Evolutionary conservation across 495 filamentous ascomycete species (phyloP).

Genomic region (Daldinia decipiens): DNA sequence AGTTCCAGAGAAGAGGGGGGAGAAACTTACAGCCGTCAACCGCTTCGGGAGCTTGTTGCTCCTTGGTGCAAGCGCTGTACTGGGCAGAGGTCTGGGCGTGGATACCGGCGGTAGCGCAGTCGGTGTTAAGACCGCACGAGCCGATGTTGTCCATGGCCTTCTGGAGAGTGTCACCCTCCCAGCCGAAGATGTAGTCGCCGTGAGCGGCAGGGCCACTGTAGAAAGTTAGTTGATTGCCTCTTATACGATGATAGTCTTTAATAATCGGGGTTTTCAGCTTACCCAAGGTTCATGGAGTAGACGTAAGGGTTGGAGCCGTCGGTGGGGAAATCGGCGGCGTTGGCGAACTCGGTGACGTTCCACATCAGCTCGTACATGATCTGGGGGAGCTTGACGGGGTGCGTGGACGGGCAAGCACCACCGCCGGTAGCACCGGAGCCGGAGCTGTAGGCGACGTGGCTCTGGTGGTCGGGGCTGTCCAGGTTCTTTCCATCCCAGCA

Average conservation of each 20-base stretch:
- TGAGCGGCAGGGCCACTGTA: conserved; percentile 63
- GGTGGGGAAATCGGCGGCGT: conserved; percentile 65
- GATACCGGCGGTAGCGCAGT: conserved; percentile 60
- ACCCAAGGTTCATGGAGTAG: conserved; percentile 63
- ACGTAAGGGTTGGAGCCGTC: conserved; percentile 66
- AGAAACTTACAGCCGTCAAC: conserved; percentile 62
- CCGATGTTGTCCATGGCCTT: conserved; percentile 64
- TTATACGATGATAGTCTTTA: background rate
- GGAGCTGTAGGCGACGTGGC: conserved; percentile 69
- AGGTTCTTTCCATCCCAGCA: conserved; percentile 66
- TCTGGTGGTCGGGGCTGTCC: conserved; percentile 71
- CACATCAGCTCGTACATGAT: conserved; percentile 79
- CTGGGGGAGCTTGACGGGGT: conserved; percentile 71
- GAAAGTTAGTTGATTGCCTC: background rate
- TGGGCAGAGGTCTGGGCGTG: conserved; percentile 53
- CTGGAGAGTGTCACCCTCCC: conserved; percentile 73
- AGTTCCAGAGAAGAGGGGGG: background rate
- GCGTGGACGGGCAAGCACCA: conserved; percentile 67
- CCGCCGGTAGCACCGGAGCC: conserved; percentile 60
- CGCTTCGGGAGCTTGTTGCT: conserved; percentile 60
- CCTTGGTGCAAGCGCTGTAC: conserved; percentile 61
- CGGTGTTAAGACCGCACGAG: conserved; percentile 65
- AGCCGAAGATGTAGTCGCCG: conserved; percentile 84
- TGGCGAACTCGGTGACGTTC: conserved; percentile 65
- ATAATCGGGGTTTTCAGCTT: conserved; percentile 35